Evolutionary conservation across 495 filamentous ascomycete species (phyloP), one percentile per base, ranked within the genome.

Genomic region (Penicillium taxi): DNA sequence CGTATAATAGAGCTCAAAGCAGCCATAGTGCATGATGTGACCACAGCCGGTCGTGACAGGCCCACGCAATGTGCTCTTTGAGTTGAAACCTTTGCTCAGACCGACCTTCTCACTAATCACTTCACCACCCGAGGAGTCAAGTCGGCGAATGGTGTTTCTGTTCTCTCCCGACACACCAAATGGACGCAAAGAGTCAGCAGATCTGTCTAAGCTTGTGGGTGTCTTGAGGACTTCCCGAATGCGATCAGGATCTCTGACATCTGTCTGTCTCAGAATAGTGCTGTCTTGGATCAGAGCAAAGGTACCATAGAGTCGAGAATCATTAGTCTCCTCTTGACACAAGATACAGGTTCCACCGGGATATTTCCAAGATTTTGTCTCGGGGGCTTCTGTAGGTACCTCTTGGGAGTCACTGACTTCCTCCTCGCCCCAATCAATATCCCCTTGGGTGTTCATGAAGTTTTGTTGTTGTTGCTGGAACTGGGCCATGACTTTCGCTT

Each of bases 21-120:
- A 99, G 21, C 75, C 76, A 52, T 85, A 99, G 54, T 99, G 91
- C 91, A 99, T 99, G 44, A 96, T 89, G 58, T 99, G 91, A 5
- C 88, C 90, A 61, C 91, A 99, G 19, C 90, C 85, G 26, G 85
- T 86, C 6, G 88, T 78, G 5, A 96, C 84, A 3, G 89, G 84
- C 0, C 88, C 93, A n/a, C 72, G 69, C 25, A 70, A 67, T 6
- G 73, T 77, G 25, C 78, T 73, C 16, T 68, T 66, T 7, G 77
- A 59, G 3, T 86, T 81, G 50, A 94, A 96, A 2, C 91, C 91
- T 59, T 87, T 89, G 29, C 87, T 90, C 13, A 96, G 72, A 12
- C 78, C 80, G 64, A 93, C 81, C 37, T 83, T 78, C 48, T 91
- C 87, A 23, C 70, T 72, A 26, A 77, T 66, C 12, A 90, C 74